These are phyloP conservation scores for Karstenula rhodostoma DNA, from an alignment of 2,329 filamentous ascomycete species.

Conservation along the genomic window DNA sequence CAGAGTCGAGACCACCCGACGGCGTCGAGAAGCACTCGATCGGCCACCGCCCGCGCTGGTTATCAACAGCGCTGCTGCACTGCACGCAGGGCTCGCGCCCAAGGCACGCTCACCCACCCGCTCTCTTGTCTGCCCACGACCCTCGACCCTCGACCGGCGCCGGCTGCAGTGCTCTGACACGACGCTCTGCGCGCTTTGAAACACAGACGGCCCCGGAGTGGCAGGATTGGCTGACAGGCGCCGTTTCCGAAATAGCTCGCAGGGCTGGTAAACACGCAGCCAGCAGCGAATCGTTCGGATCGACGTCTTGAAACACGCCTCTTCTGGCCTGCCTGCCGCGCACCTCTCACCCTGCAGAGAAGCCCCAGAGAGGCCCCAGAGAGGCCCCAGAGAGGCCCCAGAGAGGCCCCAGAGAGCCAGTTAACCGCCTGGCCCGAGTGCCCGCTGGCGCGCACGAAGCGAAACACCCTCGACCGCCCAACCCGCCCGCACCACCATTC, in stretches of 20 bases:
- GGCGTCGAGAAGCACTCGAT: constrained; percentile 21
- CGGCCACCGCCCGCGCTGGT: constrained; percentile 15
- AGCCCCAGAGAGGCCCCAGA: constrained; percentile 34
- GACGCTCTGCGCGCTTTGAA: constrained; percentile 38
- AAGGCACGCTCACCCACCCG: constrained; percentile 16
- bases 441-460: constrained; percentile 41
- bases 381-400: constrained; percentile 33
- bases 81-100: constrained; percentile 8
- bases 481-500: constrained; percentile 31
- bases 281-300: constrained; percentile 29
- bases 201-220: constrained; percentile 32
- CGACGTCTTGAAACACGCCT: constrained; percentile 47
- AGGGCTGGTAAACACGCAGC: constrained; percentile 37
- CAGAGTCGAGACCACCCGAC: constrained; percentile 32
- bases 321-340: constrained; percentile 38
- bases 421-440: constrained; percentile 40
- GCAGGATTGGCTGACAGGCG: constrained; percentile 45
- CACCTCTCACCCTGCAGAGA: constrained; percentile 37
- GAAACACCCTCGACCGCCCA: constrained; percentile 28
- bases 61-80: constrained; percentile 2
- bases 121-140: too few species aligned
- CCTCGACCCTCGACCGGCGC: not conserved
- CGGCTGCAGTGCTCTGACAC: constrained; percentile 41
- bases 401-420: constrained; percentile 38
- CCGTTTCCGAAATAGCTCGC: constrained; percentile 35